These are phyloP conservation scores for Cytospora piceicola DNA, from an alignment of 2,329 filamentous ascomycete species.

Conservation along the genomic window DNA sequence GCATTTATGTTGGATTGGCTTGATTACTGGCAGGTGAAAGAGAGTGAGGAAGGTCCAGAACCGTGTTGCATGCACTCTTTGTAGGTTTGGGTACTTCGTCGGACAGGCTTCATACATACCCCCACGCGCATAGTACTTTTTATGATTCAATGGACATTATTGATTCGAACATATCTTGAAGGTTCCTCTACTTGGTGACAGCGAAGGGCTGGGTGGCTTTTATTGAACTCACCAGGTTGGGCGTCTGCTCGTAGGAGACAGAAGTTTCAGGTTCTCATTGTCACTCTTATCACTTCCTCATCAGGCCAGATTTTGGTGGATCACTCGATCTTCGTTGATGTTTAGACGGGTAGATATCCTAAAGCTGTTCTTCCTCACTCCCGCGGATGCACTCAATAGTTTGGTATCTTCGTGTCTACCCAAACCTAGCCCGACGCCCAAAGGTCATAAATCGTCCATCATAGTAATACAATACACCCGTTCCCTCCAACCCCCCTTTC, in stretches of 20 bases:
- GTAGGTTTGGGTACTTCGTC: neutral
- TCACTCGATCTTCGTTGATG: too few species aligned
- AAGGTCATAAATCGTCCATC: neutral
- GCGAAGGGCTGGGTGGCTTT: neutral
- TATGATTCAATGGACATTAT: constrained; percentile 3
- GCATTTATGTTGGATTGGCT: constrained; percentile 27
- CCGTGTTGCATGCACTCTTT: constrained; percentile 5
- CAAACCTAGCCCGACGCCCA: neutral
- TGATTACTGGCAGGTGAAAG: constrained; percentile 15
- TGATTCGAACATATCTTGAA: neutral
- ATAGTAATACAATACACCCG: neutral
- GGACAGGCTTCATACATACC: constrained; percentile 1
- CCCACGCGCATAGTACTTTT: neutral
- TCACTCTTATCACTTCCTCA: neutral
- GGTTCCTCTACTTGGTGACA: neutral
- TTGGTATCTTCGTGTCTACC: neutral
- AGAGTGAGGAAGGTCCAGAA: neutral
- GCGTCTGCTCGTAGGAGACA: neutral
- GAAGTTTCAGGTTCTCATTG: neutral
- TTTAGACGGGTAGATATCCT: too few species aligned
- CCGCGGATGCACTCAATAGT: too few species aligned
- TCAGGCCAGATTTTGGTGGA: neutral
- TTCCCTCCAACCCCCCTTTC: constrained; percentile 27
- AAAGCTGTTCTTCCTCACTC: neutral
- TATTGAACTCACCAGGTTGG: neutral